Percentiles rank a stretch among this genome's conserved stretches.
Conservation (phyloP, 1,284 basidiomycete species). For the Blastosporella zonata region DNA sequence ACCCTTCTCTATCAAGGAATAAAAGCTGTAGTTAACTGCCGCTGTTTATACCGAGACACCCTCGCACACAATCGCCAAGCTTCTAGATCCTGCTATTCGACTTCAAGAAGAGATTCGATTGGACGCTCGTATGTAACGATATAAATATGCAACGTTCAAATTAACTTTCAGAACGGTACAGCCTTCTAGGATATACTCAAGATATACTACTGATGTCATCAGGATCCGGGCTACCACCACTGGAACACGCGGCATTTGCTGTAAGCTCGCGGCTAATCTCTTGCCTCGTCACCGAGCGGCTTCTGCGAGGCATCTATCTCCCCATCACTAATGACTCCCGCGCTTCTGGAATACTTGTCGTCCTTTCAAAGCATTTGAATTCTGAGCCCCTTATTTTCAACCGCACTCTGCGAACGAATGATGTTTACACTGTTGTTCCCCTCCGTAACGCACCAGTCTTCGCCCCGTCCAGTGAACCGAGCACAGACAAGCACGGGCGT, state of each 20-base stretch:
- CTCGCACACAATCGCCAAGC: constrained; percentile 8
- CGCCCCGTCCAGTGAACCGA: constrained; percentile 29
- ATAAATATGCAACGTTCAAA: constrained; percentile 16
- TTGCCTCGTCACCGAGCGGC: constrained; percentile 44
- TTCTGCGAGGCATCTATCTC: constrained; percentile 40
- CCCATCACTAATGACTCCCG: constrained; percentile 24
- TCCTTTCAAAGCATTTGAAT: constrained; percentile 34
- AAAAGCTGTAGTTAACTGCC: too few species aligned
- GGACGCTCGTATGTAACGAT: constrained; percentile 6
- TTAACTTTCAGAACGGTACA: neutral
- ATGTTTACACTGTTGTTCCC: constrained; percentile 39
- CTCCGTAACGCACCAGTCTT: constrained; percentile 37
- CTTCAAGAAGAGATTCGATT: constrained; percentile 7
- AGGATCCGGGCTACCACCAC: constrained; percentile 29
- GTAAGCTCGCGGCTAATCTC: constrained; percentile 45
- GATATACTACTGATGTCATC: constrained; percentile 30
- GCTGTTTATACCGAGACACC: neutral
- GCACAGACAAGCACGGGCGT: constrained; percentile 29
- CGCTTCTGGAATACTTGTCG: constrained; percentile 34
- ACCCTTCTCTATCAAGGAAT: too few species aligned
- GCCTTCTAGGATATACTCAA: constrained; percentile 7
- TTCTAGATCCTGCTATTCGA: constrained; percentile 3
- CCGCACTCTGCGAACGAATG: constrained; percentile 27
- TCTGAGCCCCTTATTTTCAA: constrained; percentile 28
- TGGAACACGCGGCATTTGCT: constrained; percentile 40